Evolutionary conservation across 2,329 filamentous ascomycete genomes (phyloP).

Genomic region (Bipolaris victoriae): DNA sequence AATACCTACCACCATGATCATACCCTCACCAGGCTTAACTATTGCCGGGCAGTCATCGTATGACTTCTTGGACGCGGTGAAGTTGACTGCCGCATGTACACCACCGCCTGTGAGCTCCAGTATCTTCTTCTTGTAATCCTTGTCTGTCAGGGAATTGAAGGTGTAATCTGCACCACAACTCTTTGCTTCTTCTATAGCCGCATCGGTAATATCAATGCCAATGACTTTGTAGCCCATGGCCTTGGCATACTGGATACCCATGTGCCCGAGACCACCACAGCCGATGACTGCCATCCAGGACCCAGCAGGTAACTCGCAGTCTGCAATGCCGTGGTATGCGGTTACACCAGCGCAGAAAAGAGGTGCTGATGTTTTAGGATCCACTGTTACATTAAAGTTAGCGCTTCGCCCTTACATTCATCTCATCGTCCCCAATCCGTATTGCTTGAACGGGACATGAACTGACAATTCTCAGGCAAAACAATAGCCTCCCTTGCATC

Average conservation of each 20-base stretch:
- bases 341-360: constrained; percentile 44
- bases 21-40: constrained; percentile 37
- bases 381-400: constrained; percentile 23
- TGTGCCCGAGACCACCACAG: constrained; percentile 42
- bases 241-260: constrained; percentile 44
- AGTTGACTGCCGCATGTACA: constrained; percentile 41
- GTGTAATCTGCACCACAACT: constrained; percentile 41
- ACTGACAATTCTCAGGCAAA: constrained; percentile 34
- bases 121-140: constrained; percentile 39
- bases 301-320: constrained; percentile 35
- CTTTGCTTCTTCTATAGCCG: constrained; percentile 38
- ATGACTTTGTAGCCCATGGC: constrained; percentile 44
- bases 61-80: constrained; percentile 40
- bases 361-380: constrained; percentile 34
- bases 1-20: constrained; percentile 46
- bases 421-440: not conserved
- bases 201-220: constrained; percentile 38
- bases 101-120: constrained; percentile 38
- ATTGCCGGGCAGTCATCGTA: constrained; percentile 44
- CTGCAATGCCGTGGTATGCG: constrained; percentile 38
- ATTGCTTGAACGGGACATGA: not conserved
- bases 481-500: constrained; percentile 40
- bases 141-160: constrained; percentile 39
- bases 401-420: not conserved
- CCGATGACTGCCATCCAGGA: constrained; percentile 41